phyloP scores from a whole-genome alignment of 2,329 filamentous ascomycete species.

The Conoideocrella luteorostrata region DNA sequence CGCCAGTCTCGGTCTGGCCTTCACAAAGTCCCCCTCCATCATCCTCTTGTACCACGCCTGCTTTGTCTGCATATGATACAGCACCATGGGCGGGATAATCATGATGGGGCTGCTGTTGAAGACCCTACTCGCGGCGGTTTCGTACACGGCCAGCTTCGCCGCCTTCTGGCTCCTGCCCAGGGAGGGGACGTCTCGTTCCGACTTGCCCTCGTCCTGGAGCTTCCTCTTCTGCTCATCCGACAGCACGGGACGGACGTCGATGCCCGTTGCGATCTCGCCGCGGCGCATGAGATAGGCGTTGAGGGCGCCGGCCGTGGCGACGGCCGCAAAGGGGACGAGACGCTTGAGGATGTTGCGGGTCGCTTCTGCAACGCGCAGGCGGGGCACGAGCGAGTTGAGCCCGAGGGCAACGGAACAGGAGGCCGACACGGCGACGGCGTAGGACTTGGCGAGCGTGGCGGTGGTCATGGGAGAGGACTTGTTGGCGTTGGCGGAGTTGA shows the following conservation, averaged over 20 bases:
- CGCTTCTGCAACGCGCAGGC: constrained; percentile 71
- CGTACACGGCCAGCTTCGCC: constrained; percentile 80
- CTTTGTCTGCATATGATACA: constrained; percentile 69
- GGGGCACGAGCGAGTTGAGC: constrained; percentile 82
- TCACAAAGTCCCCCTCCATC: constrained; percentile 68
- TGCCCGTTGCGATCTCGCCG: constrained; percentile 88
- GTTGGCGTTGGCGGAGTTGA: constrained; percentile 97
- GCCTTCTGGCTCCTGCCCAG: constrained; percentile 85
- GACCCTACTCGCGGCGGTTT: constrained; percentile 87
- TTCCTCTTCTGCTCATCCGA: constrained; percentile 61
- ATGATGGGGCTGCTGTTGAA: constrained; percentile 95
- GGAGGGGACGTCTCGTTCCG: constrained; percentile 59
- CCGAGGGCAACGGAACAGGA: constrained; percentile 92
- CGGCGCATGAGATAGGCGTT: constrained; percentile 98
- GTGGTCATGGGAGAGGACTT: constrained; percentile 86
- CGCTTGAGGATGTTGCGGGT: constrained; percentile 72
- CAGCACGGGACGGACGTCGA: constrained; percentile 83
- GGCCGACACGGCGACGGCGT: constrained; percentile 83
- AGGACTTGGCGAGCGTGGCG: constrained; percentile 78
- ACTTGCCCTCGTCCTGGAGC: constrained; percentile 49
- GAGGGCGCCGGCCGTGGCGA: constrained; percentile 81
- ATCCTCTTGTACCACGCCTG: constrained; percentile 32
- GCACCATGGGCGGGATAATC: constrained; percentile 82
- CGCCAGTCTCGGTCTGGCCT: constrained; percentile 61
- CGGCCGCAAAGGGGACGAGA: constrained; percentile 93